Percentiles rank a stretch among this genome's conserved stretches.
Conservation (phyloP, 1,284 basidiomycete species). For the Tausonia pullulans region DNA sequence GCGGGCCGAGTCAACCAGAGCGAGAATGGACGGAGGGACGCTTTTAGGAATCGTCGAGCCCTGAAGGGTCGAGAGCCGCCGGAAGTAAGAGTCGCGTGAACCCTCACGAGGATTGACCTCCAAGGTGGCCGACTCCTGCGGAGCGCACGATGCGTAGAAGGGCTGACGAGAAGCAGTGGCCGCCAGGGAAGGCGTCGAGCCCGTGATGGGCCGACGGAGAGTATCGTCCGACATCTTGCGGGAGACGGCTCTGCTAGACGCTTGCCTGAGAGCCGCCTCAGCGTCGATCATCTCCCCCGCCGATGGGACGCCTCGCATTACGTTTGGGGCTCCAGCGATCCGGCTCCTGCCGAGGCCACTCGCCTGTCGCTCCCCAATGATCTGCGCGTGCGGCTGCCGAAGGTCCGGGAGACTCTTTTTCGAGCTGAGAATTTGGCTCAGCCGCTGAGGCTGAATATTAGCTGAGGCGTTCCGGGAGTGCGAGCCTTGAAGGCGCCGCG, state of each 20-base stretch:
- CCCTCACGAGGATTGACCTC: constrained; percentile 36
- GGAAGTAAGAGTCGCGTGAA: constrained; percentile 88
- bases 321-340: not conserved
- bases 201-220: not conserved
- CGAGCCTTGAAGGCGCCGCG: not conserved
- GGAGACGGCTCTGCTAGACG: not conserved
- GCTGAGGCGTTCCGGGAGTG: constrained; percentile 5
- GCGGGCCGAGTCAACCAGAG: constrained; percentile 74
- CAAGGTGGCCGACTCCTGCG: too few species aligned
- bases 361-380: constrained; percentile 28
- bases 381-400: constrained; percentile 46
- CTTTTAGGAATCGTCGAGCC: constrained; percentile 53
- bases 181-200: not conserved
- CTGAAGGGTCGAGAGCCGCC: constrained; percentile 64
- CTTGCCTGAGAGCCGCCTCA: not conserved
- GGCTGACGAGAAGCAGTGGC: too few species aligned
- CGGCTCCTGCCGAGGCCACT: not conserved
- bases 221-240: constrained; percentile 5
- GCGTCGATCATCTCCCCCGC: not conserved
- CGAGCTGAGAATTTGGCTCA: constrained; percentile 38
- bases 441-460: constrained; percentile 23
- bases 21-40: constrained; percentile 60
- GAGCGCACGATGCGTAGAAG: too few species aligned
- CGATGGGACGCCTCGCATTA: not conserved
- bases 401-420: constrained; percentile 86